These are phyloP conservation scores for Leishmania tarentolae DNA, from an alignment of 208 protist species.

Conservation along the genomic window DNA sequence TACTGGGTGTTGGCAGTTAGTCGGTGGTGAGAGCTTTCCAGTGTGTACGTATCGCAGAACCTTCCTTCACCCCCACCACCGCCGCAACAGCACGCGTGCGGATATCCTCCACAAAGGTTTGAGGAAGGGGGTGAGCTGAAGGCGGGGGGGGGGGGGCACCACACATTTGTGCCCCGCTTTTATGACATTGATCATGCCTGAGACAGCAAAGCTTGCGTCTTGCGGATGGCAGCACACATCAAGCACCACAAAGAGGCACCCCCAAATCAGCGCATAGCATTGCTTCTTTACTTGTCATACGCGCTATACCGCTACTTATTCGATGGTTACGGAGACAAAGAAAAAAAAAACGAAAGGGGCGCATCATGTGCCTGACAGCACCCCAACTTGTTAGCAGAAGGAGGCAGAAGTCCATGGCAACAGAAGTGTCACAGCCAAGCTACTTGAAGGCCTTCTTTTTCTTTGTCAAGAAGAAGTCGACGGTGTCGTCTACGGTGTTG, in stretches of 20 bases:
- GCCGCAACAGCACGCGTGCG: no score
- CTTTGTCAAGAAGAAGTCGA: slow-evolving; percentile 80
- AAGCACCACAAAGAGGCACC: not conserved
- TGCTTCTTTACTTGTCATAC: not conserved
- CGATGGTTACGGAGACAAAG: slow-evolving; percentile 4
- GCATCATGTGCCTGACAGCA: not conserved
- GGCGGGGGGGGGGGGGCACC: not conserved
- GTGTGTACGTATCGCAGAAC: not conserved
- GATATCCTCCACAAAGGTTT: not conserved
- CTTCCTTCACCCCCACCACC: not conserved
- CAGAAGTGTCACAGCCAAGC: not conserved
- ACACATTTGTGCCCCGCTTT: not conserved
- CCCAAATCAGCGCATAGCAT: not conserved
- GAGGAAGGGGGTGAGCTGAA: not conserved
- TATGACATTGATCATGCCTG: not conserved
- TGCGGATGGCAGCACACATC: not conserved
- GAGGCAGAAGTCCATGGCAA: not conserved
- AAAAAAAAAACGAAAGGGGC: not conserved
- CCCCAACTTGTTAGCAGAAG: not conserved
- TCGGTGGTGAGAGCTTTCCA: not conserved
- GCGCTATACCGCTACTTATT: not conserved
- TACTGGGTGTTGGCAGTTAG: not conserved
- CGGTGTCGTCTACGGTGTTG: slow-evolving; percentile 35
- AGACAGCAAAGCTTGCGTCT: not conserved
- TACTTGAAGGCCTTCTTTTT: slow-evolving; percentile 23